phyloP scores from a whole-genome alignment of 75 land plant species.

The Sequoia sempervirens region DNA sequence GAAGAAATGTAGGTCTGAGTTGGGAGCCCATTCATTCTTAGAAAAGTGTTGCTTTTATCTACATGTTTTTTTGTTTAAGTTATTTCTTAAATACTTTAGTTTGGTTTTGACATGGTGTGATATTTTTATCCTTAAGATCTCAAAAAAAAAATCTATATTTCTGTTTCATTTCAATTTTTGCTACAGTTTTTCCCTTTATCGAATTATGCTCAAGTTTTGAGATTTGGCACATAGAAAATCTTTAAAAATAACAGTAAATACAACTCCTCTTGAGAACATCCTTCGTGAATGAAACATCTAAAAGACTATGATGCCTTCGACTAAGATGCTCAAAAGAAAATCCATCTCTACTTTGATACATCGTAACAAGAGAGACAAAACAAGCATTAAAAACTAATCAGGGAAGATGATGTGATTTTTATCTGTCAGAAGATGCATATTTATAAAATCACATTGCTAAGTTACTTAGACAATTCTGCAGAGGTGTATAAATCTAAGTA shows the following conservation, averaged over 20 bases:
- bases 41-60: background rate
- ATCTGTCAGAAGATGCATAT: background rate
- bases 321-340: background rate
- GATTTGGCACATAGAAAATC: background rate
- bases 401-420: background rate
- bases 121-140: background rate
- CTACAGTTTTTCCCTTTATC: background rate
- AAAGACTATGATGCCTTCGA: background rate
- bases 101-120: background rate
- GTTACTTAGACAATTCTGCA: no score
- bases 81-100: background rate
- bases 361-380: background rate
- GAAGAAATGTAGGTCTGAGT: background rate
- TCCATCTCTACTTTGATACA: background rate
- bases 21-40: background rate
- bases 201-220: no score
- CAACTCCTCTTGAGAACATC: background rate
- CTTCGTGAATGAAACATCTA: background rate
- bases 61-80: background rate
- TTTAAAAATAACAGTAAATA: background rate
- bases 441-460: no score
- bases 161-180: background rate
- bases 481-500: no score
- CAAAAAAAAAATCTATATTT: background rate
- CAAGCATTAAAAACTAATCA: background rate